Percentiles rank a stretch among this genome's conserved stretches.
These are phyloP conservation scores for Caryopteris hybrid DNA, from an alignment of 305 asterid genomes.

Conservation along the genomic window DNA sequence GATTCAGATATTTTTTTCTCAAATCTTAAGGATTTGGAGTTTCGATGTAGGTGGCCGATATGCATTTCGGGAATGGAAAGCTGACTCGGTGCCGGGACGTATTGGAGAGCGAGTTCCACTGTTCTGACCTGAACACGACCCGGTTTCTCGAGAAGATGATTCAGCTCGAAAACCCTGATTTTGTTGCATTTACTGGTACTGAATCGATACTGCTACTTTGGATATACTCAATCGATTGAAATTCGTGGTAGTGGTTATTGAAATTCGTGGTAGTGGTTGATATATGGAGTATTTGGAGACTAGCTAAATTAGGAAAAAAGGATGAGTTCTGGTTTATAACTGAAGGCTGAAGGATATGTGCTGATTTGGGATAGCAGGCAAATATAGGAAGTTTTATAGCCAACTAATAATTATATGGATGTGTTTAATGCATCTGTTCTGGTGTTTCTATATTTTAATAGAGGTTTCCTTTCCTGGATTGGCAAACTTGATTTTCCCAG, in stretches of 20 bases:
- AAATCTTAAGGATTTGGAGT: neutral
- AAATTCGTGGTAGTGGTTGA: too few species aligned
- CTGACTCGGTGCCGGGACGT: slow-evolving; percentile 90
- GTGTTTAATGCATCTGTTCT: neutral
- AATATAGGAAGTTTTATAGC: neutral
- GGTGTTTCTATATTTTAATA: neutral
- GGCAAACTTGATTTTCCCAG: too few species aligned
- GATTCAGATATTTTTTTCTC: neutral
- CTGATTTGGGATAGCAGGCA: neutral
- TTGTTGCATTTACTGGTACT: slow-evolving; percentile 87
- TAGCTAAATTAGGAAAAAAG: neutral
- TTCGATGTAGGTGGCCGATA: slow-evolving; percentile 76
- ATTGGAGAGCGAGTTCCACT: slow-evolving; percentile 56
- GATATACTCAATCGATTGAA: neutral
- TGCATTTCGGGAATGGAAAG: slow-evolving; percentile 91
- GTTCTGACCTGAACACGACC: slow-evolving; percentile 86
- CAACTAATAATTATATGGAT: neutral
- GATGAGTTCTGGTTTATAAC: neutral
- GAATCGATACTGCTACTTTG: neutral
- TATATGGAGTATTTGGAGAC: too few species aligned
- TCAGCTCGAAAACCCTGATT: slow-evolving; percentile 76
- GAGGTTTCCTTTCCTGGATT: neutral
- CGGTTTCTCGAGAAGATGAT: slow-evolving; percentile 72
- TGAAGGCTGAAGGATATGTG: neutral
- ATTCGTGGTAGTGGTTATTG: too few species aligned